Evolutionary conservation across 2,329 filamentous ascomycete species (phyloP), one percentile per base, ranked within the genome.

Genomic region (Colletotrichum scovillei): DNA sequence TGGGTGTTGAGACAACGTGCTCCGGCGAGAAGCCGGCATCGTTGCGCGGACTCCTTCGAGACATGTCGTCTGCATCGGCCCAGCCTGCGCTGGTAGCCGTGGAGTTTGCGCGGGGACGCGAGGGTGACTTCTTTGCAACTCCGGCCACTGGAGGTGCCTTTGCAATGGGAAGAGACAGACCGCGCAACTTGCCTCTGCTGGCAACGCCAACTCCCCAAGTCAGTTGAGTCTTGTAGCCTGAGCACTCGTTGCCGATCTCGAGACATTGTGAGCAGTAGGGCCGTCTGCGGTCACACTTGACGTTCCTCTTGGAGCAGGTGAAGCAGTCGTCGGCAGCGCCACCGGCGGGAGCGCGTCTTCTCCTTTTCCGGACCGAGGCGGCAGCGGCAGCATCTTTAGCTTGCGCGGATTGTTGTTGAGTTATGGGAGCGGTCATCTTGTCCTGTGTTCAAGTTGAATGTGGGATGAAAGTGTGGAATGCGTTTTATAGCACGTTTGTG

Each of bases 161-260:
- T 69, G 90, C 91, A 75, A 92, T 88, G 72, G 91, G 91, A 71
- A 97, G 86, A 69, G 95, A 95, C 77, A 98, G 88, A 52, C 96
- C 96, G 75, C 96, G 91, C 75, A 98, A 91, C 87, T 98, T 98
- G 80, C 96, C 96, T 79, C 96, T 92, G 84, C 95, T 98, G 69
- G 96, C 96, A 72, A 98, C 96, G 64, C 96, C 96, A 60, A 98
- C 94, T 55, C 95, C 95, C 96, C 96, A 98, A 59, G 96, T 98
- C 83, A 98, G 88, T 78, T 96, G 95, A 19, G 96, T 98, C 86
- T 97, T 97, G 88, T 98, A 98, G 73, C 96, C 96, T 32, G 94
- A 95, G 85, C 96, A 98, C 80, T 97, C 95, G 81, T 95, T 95
- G 76, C 95, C 95, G 76, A 95, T 89, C 78, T 98, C 94, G 75